A percentile compares a stretch with the other conserved stretches of the same genome.
phyloP scores from a whole-genome alignment of 306 rosid species.

The Dryas alaskensis region DNA sequence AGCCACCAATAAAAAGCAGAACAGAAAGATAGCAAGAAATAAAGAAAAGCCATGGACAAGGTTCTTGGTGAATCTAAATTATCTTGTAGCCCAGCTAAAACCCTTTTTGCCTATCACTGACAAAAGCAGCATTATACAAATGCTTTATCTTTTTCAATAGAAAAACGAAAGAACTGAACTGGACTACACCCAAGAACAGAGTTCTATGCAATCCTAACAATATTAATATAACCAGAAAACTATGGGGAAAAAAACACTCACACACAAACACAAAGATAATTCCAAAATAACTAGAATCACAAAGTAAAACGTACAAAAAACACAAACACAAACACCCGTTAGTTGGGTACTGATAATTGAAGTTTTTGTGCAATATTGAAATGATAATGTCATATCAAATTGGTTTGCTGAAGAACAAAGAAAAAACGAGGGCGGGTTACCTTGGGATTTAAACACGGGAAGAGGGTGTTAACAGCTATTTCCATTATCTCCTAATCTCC shows the following conservation, averaged over 20 bases:
- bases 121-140: background rate
- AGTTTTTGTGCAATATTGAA: background rate
- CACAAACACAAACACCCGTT: background rate
- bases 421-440: constrained; percentile 28
- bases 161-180: background rate
- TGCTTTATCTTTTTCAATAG: background rate
- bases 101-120: background rate
- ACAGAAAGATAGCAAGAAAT: background rate
- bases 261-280: background rate
- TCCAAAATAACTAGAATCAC: background rate
- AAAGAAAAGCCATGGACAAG: too few species aligned
- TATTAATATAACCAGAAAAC: too few species aligned
- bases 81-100: too few species aligned
- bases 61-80: too few species aligned
- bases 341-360: background rate
- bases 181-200: too few species aligned
- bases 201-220: too few species aligned
- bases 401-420: background rate
- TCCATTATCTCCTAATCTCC: constrained; percentile 39
- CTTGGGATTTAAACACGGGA: constrained; percentile 41
- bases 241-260: background rate
- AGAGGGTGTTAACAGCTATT: constrained; percentile 35
- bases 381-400: background rate
- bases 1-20: background rate
- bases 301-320: background rate